phyloP scores from a whole-genome alignment of 495 filamentous ascomycete genomes.

The Penicillium atrosanguineum region DNA sequence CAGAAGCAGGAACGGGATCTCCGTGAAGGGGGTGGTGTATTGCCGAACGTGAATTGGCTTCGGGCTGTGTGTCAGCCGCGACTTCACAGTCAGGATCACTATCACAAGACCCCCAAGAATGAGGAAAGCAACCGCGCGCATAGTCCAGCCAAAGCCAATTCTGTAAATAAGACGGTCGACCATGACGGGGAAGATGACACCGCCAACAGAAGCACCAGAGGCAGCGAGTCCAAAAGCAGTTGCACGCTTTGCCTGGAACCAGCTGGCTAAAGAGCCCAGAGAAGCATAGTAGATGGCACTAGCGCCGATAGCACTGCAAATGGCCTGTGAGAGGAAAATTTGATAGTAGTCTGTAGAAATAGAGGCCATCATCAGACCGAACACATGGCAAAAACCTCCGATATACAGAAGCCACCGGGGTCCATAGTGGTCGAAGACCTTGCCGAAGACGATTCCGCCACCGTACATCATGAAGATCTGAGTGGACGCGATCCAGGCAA shows the following conservation, averaged over 20 bases:
- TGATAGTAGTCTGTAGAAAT: constrained; percentile 60
- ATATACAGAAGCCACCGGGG: constrained; percentile 7
- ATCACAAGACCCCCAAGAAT: constrained; percentile 30
- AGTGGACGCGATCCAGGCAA: constrained; percentile 41
- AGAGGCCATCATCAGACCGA: constrained; percentile 22
- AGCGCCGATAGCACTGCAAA: constrained; percentile 9
- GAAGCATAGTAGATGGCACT: constrained; percentile 10
- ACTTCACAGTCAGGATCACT: constrained; percentile 27
- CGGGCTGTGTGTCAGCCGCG: constrained; percentile 18
- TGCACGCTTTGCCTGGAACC: constrained; percentile 1
- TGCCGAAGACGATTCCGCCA: constrained; percentile 27
- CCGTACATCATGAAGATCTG: constrained; percentile 29
- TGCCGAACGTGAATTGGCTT: constrained; percentile 16
- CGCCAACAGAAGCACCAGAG: constrained; percentile 42
- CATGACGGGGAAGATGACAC: constrained; percentile 57
- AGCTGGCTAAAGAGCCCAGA: no score
- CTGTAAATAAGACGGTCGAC: constrained; percentile 17
- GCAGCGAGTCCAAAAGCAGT: constrained; percentile 13
- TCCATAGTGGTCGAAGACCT: constrained; percentile 16
- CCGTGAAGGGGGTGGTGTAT: constrained; percentile 50
- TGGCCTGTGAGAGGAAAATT: constrained; percentile 55
- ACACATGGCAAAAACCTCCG: constrained; percentile 15
- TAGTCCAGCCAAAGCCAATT: constrained; percentile 41
- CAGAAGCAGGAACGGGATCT: constrained; percentile 26
- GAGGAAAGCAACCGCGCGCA: constrained; percentile 37